A percentile compares a stretch with the other conserved stretches of the same genome.
phyloP scores from a whole-genome alignment of 495 filamentous ascomycete genomes.

The Tuber microsphaerosporum region DNA sequence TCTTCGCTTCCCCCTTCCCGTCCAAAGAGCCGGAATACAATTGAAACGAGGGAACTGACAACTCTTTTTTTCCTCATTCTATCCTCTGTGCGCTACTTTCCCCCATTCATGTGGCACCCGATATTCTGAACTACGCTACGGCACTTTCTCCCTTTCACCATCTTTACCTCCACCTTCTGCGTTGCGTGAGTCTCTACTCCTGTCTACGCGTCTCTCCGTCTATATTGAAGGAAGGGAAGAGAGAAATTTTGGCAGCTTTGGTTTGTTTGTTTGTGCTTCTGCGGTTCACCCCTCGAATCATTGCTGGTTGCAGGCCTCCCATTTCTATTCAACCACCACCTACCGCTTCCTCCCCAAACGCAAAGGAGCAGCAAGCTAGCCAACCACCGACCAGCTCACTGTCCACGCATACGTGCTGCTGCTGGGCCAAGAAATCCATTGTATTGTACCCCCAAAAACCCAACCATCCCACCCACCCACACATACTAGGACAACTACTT shows the following conservation, averaged over 20 bases:
- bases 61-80: slow-evolving; percentile 1
- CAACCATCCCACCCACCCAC: slow-evolving; percentile 11
- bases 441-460: slow-evolving; percentile 14
- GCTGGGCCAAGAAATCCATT: slow-evolving; percentile 19
- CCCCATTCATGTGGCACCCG: background rate
- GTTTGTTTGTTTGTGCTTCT: background rate
- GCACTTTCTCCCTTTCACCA: background rate
- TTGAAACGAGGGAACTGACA: slow-evolving; percentile 31
- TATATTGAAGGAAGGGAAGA: background rate
- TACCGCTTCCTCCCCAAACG: background rate
- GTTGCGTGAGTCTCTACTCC: background rate
- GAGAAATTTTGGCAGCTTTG: background rate
- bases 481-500: slow-evolving; percentile 7
- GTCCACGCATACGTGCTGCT: slow-evolving; percentile 9
- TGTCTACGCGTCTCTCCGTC: background rate
- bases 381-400: slow-evolving; percentile 15
- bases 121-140: background rate
- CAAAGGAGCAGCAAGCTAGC: slow-evolving; percentile 2
- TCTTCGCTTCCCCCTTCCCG: slow-evolving; percentile 37
- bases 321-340: background rate
- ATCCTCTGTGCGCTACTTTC: background rate
- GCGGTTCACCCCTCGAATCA: background rate
- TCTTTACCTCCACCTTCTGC: background rate
- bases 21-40: slow-evolving; percentile 38
- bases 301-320: background rate